Evolutionary conservation across 163 green algal species (phyloP), one percentile per base, ranked within the genome.

Genomic region (Volvox carteri): DNA sequence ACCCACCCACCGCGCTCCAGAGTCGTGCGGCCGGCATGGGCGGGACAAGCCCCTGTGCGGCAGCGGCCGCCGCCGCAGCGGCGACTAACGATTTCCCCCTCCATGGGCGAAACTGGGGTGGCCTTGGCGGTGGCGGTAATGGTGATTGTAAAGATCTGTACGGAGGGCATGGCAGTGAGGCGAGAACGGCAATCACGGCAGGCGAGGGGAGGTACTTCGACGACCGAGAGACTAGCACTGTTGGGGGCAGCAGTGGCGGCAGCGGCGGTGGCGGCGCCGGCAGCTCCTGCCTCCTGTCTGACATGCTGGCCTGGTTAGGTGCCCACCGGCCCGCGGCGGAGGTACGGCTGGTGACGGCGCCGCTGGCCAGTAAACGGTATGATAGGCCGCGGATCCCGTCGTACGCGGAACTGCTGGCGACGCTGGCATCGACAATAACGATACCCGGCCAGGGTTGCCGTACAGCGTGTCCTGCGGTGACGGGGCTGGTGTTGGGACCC

Each of bases 281-380:
- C 41, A 42, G 39, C 73, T 28, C 44, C 44, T 48, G 28, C 77
- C 16, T 87, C 58, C n/a, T 87, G 2, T 65, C 67, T 1, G 33
- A 4, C 19, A 88, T 88, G 83, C 37, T 88, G 12, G 35, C 48
- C 16, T 18, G 37, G 23, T 52, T 88, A 28, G 83, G 19, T 3
- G 68, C 68, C n/a, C 42, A 30, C 18, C 48, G 68, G 50, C 83
- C 83, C 9, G 23, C 5, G 2, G 83, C 83, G 18, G 83, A 81
- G 68, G 83, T 88, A 78, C 44, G n/a, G 50, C 68, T 88, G 37
- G 83, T 88, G 35, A 23, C 68, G 68, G 83, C 68, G 50, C 68
- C 83, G 50, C 48, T 52, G 14, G 18, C 30, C 65, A 83, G 83
- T 50, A 88, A 88, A 33, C 83, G 83, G 50, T 88, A 88, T 67